Evolutionary conservation across 192 early-diverging fungal species (phyloP).

Genomic region (Backusella parvicylindrica): DNA sequence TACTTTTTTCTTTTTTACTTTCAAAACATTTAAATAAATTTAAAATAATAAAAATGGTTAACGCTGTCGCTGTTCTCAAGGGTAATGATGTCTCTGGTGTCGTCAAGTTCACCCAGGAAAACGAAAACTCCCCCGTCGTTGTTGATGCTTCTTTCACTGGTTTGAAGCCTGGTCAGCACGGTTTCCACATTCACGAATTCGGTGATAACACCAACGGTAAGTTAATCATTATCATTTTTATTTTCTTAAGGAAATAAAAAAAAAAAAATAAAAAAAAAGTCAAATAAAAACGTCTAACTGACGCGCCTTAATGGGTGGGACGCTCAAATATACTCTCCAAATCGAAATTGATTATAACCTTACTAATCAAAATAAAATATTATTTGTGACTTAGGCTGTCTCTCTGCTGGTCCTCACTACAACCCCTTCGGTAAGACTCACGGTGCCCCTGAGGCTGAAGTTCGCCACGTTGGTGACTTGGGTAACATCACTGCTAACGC

Average conservation of each 20-base stretch:
- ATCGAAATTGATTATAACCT: neutral
- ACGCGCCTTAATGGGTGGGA: slow-evolving; percentile 4
- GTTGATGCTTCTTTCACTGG: slow-evolving; percentile 60
- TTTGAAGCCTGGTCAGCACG: slow-evolving; percentile 70
- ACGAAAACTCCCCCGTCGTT: slow-evolving; percentile 47
- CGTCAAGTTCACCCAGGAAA: slow-evolving; percentile 68
- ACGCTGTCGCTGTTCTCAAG: slow-evolving; percentile 77
- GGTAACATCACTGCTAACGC: slow-evolving; percentile 71
- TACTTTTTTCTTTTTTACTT: neutral
- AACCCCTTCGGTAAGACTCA: slow-evolving; percentile 79
- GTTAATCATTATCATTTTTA: neutral
- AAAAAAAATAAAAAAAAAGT: neutral
- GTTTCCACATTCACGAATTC: slow-evolving; percentile 90
- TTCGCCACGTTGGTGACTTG: slow-evolving; percentile 88
- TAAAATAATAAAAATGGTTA: neutral
- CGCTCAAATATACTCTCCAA: neutral
- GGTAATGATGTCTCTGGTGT: slow-evolving; percentile 66
- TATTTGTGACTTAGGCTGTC: slow-evolving; percentile 53
- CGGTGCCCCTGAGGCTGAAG: slow-evolving; percentile 65
- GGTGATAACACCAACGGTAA: slow-evolving; percentile 74
- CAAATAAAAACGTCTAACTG: neutral
- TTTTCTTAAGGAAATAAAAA: neutral
- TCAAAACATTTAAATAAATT: neutral
- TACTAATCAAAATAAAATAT: neutral
- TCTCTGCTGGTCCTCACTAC: slow-evolving; percentile 83